phyloP scores from a whole-genome alignment of 78 protist species.

The Guillardia theta region DNA sequence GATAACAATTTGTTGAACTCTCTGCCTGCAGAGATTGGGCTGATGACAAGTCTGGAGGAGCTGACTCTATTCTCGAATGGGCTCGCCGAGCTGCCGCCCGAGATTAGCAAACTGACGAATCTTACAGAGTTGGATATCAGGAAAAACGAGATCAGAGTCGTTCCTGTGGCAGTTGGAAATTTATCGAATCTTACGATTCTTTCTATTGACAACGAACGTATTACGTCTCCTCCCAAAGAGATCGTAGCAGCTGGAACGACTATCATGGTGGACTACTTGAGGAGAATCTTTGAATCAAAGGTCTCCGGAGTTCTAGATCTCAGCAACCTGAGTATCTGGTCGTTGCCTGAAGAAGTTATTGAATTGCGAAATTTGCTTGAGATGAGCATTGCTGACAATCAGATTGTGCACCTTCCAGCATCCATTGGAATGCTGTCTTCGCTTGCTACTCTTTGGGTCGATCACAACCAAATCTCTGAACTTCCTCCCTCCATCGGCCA shows the following conservation, averaged over 20 bases:
- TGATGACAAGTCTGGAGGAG: not conserved
- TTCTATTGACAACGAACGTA: not conserved
- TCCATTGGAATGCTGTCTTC: not conserved
- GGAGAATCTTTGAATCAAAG: not conserved
- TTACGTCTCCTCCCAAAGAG: slow-evolving; percentile 16
- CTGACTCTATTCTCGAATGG: not conserved
- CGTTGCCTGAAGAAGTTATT: not conserved
- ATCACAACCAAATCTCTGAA: not conserved
- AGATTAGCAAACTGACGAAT: not conserved
- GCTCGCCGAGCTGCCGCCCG: not conserved
- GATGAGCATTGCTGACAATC: slow-evolving; percentile 9
- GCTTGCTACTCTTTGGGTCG: not conserved
- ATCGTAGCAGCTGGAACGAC: not conserved
- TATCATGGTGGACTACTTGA: not conserved
- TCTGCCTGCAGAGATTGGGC: slow-evolving; percentile 8
- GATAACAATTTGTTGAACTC: not conserved
- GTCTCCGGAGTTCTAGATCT: not conserved
- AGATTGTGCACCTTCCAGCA: not conserved
- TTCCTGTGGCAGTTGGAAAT: not conserved
- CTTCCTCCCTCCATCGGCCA: slow-evolving; percentile 34
- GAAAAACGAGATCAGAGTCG: not conserved
- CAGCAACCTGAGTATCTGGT: slow-evolving; percentile 1
- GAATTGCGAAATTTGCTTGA: not conserved
- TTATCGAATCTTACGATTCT: slow-evolving; percentile 14
- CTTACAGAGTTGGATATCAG: not conserved